These are phyloP conservation scores for Globisporangium spiculum DNA, from an alignment of 352 stramenopile genomes.

Conservation along the genomic window DNA sequence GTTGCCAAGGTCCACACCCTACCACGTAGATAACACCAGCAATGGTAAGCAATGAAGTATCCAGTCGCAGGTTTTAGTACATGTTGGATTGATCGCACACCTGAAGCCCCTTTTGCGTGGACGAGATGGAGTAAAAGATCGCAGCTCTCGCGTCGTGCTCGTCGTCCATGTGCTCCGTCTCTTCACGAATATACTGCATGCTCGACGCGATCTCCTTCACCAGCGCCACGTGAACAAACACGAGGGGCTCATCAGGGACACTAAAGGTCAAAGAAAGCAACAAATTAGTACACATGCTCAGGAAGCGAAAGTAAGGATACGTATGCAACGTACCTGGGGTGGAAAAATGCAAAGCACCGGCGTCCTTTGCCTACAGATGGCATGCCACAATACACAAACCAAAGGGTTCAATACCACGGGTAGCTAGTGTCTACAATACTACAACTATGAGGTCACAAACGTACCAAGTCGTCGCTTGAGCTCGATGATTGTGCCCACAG, in stretches of 20 bases:
- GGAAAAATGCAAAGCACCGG: slow-evolving; percentile 95
- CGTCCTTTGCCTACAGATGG: slow-evolving; percentile 41
- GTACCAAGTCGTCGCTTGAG: slow-evolving; percentile 88
- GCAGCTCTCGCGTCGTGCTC: slow-evolving; percentile 64
- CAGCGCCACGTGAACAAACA: slow-evolving; percentile 95
- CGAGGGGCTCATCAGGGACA: slow-evolving; percentile 90
- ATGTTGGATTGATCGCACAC: slow-evolving; percentile 20
- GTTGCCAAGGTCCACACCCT: slow-evolving; percentile 94
- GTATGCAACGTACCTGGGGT: slow-evolving; percentile 60
- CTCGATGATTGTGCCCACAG: slow-evolving; percentile 91
- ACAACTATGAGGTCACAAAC: background rate
- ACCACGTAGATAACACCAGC: background rate
- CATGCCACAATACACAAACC: background rate
- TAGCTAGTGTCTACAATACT: background rate
- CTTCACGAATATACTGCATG: slow-evolving; percentile 90
- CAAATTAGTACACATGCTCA: background rate
- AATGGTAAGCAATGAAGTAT: background rate
- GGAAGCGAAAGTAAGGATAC: too few relatives aligned
- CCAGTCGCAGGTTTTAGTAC: background rate
- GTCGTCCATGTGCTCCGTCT: slow-evolving; percentile 64
- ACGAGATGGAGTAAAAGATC: slow-evolving; percentile 97
- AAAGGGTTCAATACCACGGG: background rate
- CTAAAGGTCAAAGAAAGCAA: slow-evolving; percentile 14
- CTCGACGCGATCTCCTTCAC: slow-evolving; percentile 85
- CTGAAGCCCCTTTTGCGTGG: slow-evolving; percentile 88